Evolutionary conservation across 2,329 filamentous ascomycete species (phyloP).

Genomic region (Colletotrichum theobromicola): DNA sequence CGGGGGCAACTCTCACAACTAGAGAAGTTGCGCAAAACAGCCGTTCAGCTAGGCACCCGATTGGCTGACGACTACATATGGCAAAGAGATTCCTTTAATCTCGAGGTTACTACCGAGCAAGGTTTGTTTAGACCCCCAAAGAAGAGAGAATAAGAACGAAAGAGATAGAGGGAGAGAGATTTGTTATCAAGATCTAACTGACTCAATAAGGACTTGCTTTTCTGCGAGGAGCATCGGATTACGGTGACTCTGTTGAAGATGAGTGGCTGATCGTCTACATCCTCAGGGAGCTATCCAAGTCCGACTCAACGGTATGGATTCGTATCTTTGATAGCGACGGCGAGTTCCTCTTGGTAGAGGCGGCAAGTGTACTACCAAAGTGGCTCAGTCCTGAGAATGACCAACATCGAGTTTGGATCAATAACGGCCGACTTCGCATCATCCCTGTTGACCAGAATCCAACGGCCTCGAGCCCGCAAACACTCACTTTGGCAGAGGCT

Average conservation of each 20-base stretch:
- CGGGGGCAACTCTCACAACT: slow-evolving; percentile 68
- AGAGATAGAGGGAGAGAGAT: neutral
- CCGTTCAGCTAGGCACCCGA: slow-evolving; percentile 64
- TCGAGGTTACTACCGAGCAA: slow-evolving; percentile 66
- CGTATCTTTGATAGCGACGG: slow-evolving; percentile 87
- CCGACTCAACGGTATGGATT: slow-evolving; percentile 78
- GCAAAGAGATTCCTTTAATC: slow-evolving; percentile 84
- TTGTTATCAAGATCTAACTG: neutral
- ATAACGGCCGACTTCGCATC: slow-evolving; percentile 75
- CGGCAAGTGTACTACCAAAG: slow-evolving; percentile 82
- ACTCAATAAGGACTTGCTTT: slow-evolving; percentile 53
- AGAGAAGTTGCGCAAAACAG: slow-evolving; percentile 74
- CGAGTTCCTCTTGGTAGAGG: slow-evolving; percentile 94
- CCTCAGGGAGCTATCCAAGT: slow-evolving; percentile 78
- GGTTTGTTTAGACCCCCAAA: slow-evolving; percentile 46
- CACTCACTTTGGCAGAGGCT: slow-evolving; percentile 69
- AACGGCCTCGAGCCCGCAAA: slow-evolving; percentile 33
- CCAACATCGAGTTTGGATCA: slow-evolving; percentile 87
- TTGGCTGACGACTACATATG: slow-evolving; percentile 89
- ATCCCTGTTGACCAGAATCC: slow-evolving; percentile 61
- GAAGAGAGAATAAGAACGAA: neutral
- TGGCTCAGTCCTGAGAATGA: slow-evolving; percentile 95
- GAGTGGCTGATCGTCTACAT: slow-evolving; percentile 97
- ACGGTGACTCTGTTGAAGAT: slow-evolving; percentile 93
- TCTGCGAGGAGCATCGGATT: slow-evolving; percentile 81